phyloP scores from a whole-genome alignment of 345 rosid species.

The Geranium rotundifolium region DNA sequence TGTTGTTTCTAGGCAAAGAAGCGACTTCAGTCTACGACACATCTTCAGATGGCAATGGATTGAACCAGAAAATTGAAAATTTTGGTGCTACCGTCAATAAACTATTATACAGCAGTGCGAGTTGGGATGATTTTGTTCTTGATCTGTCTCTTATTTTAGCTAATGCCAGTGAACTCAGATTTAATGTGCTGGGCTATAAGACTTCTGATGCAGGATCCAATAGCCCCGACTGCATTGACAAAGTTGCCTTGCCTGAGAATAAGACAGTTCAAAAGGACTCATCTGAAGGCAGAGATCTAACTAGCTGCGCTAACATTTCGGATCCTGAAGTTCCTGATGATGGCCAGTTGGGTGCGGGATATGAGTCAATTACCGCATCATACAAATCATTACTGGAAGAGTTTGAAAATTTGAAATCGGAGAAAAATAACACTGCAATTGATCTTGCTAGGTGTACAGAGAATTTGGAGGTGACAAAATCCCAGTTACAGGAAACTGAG shows the following conservation, averaged over 20 bases:
- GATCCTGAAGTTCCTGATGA: conserved; percentile 82
- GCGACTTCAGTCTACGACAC: conserved; percentile 41
- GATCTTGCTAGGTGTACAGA: conserved; percentile 54
- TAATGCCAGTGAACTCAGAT: conserved; percentile 56
- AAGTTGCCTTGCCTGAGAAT: conserved; percentile 80
- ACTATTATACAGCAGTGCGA: conserved; percentile 25
- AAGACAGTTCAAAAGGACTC: conserved; percentile 38
- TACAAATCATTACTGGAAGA: conserved; percentile 48
- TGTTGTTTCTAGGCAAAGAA: conserved; percentile 59
- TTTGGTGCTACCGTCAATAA: conserved; percentile 47
- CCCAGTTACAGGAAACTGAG: conserved; percentile 72
- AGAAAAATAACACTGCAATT: conserved; percentile 53
- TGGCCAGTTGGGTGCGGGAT: conserved; percentile 42
- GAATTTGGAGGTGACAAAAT: conserved; percentile 55
- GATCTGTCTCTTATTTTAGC: conserved; percentile 58
- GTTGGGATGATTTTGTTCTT: conserved; percentile 43
- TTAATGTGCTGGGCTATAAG: conserved; percentile 50
- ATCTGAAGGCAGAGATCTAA: conserved; percentile 44
- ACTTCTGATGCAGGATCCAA: conserved; percentile 48
- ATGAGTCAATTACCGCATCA: conserved; percentile 25
- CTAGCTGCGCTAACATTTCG: conserved; percentile 40
- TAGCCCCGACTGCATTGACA: conserved; percentile 91
- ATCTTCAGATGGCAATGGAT: conserved; percentile 23
- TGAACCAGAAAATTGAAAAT: conserved; percentile 44
- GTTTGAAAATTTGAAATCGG: conserved; percentile 50